Conservation (phyloP, 345 rosid species). For the Citrus australasica region DNA sequence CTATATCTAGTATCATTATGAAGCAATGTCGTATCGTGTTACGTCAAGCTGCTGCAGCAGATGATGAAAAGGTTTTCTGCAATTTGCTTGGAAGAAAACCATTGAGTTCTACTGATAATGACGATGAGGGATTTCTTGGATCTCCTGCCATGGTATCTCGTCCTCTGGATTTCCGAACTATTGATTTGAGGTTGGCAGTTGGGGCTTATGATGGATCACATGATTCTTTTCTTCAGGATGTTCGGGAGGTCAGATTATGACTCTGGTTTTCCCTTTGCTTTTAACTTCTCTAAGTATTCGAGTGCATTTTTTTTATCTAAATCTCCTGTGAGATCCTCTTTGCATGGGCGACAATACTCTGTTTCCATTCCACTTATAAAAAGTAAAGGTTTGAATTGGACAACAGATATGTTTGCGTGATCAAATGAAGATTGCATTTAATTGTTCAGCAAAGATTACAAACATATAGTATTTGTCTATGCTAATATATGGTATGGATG, state of each 20-base stretch:
- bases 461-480: not conserved
- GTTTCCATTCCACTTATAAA: not conserved
- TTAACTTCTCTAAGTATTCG: conserved; percentile 2
- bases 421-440: not conserved
- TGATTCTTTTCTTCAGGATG: conserved; percentile 94
- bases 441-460: not conserved
- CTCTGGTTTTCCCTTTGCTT: conserved; percentile 9
- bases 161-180: conserved; percentile 92
- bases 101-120: conserved; percentile 65
- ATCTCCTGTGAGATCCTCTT: conserved; percentile 11
- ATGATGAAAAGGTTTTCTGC: conserved; percentile 80
- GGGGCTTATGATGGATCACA: conserved; percentile 86
- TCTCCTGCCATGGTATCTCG: conserved; percentile 95
- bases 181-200: conserved; percentile 88
- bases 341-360: not conserved
- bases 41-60: conserved; percentile 79
- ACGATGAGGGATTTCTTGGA: conserved; percentile 96
- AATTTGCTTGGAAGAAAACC: conserved; percentile 82
- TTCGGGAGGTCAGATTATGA: conserved; percentile 72
- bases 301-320: conserved; percentile 8
- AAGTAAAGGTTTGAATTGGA: not conserved
- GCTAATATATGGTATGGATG: not conserved
- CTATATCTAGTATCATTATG: conserved; percentile 76
- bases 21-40: conserved; percentile 81
- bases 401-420: not conserved